These are phyloP conservation scores for Fraxinus americana DNA, from an alignment of 257 asterid species.

Conservation along the genomic window DNA sequence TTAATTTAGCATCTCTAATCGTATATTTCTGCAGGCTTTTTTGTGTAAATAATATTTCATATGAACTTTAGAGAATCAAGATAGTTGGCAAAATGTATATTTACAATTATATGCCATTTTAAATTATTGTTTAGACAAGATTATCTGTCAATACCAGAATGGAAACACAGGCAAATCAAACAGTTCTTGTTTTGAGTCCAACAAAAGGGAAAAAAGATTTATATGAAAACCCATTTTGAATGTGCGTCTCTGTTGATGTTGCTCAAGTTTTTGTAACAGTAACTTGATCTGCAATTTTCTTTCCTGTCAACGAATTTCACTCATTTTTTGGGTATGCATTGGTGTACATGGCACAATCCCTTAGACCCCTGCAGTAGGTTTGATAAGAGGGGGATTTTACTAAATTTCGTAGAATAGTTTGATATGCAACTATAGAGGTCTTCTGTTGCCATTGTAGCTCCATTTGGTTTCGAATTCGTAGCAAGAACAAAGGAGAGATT, in stretches of 20 bases:
- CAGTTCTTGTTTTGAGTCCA: not conserved
- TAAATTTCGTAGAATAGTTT: too few relatives aligned
- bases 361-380: too few relatives aligned
- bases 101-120: slow-evolving; percentile 4
- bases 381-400: too few relatives aligned
- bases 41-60: slow-evolving; percentile 29
- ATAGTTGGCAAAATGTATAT: not conserved
- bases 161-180: slow-evolving; percentile 7
- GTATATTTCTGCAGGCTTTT: slow-evolving; percentile 29
- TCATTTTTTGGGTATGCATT: not conserved
- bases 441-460: too few relatives aligned
- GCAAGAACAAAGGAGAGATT: too few relatives aligned
- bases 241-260: not conserved
- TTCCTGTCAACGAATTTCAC: not conserved
- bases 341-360: not conserved
- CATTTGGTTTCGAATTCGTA: too few relatives aligned
- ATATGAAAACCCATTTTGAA: not conserved
- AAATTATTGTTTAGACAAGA: slow-evolving; percentile 1
- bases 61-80: not conserved
- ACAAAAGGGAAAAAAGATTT: too few relatives aligned
- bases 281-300: not conserved
- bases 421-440: too few relatives aligned
- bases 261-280: too few relatives aligned
- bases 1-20: slow-evolving; percentile 13
- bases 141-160: not conserved